Conservation (phyloP, 2,329 filamentous ascomycete genomes). For the Chaetomium sp. region DNA sequence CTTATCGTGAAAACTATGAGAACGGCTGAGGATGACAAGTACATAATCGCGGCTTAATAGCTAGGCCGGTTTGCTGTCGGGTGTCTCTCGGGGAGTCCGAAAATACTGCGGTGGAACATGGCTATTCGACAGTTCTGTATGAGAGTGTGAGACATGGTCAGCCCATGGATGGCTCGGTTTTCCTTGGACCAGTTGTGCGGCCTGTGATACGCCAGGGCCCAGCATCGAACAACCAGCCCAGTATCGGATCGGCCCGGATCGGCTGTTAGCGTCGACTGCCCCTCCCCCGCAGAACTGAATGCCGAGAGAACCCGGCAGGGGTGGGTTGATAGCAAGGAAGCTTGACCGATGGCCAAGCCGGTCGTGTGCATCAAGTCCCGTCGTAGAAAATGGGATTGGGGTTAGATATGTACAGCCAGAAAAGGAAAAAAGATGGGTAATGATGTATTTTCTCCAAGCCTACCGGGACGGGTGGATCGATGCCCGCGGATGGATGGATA, state of each 20-base stretch:
- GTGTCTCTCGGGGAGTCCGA: not conserved
- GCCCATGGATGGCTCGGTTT: not conserved
- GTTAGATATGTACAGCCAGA: too few species aligned
- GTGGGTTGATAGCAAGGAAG: not conserved
- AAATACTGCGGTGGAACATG: not conserved
- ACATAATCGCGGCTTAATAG: not conserved
- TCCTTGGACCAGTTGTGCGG: not conserved
- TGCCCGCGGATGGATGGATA: too few species aligned
- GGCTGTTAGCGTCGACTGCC: slow-evolving; percentile 4
- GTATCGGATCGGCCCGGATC: slow-evolving; percentile 20
- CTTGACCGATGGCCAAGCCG: not conserved
- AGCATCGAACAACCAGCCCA: not conserved
- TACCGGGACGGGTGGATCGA: too few species aligned
- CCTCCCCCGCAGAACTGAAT: slow-evolving; percentile 17
- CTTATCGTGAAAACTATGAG: too few species aligned
- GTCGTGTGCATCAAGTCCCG: not conserved
- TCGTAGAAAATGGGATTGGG: too few species aligned
- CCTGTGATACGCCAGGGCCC: not conserved
- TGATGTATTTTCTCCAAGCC: too few species aligned
- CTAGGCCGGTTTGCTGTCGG: not conserved
- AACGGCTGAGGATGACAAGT: too few species aligned
- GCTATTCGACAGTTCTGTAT: not conserved
- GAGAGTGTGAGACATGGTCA: not conserved
- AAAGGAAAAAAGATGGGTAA: too few species aligned
- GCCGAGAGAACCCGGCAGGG: slow-evolving; percentile 2